These are phyloP conservation scores for Rhodotorula kratochvilovae DNA, from an alignment of 768 basidiomycete genomes.

Conservation along the genomic window DNA sequence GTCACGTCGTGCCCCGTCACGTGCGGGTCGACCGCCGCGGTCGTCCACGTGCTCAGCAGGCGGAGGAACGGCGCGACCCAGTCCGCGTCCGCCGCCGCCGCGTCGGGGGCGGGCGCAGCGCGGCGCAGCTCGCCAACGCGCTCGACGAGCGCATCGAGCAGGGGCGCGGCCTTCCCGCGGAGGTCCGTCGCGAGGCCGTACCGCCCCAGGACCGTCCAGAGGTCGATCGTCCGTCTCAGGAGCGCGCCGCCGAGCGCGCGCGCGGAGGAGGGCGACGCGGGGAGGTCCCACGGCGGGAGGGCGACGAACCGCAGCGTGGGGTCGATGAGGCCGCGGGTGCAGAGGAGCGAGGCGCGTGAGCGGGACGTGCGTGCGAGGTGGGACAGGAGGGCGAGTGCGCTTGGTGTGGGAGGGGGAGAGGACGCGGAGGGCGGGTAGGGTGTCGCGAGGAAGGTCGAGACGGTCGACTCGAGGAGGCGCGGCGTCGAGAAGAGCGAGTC, in stretches of 20 bases:
- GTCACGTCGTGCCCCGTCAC: conserved; percentile 75
- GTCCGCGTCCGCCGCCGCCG: conserved; percentile 46
- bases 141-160: conserved; percentile 17
- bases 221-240: conserved; percentile 56
- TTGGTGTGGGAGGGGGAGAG: conserved; percentile 38
- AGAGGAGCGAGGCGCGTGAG: conserved; percentile 54
- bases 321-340: conserved; percentile 55
- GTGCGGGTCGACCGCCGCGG: conserved; percentile 86
- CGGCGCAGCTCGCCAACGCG: conserved; percentile 5
- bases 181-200: conserved; percentile 56
- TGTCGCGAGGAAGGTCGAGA: conserved; percentile 14
- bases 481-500: conserved; percentile 16
- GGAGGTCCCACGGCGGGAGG: conserved; percentile 52
- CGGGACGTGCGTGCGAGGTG: conserved; percentile 64
- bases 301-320: conserved; percentile 69
- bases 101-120: too few species aligned
- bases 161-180: conserved; percentile 12
- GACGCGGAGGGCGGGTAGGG: conserved; percentile 5
- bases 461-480: conserved; percentile 16
- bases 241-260: conserved; percentile 49
- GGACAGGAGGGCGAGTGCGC: conserved; percentile 59
- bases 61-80: conserved; percentile 57
- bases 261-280: conserved; percentile 43
- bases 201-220: conserved; percentile 63
- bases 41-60: conserved; percentile 66